These are phyloP conservation scores for Pholiota molesta DNA, from an alignment of 768 basidiomycete genomes.

Conservation along the genomic window DNA sequence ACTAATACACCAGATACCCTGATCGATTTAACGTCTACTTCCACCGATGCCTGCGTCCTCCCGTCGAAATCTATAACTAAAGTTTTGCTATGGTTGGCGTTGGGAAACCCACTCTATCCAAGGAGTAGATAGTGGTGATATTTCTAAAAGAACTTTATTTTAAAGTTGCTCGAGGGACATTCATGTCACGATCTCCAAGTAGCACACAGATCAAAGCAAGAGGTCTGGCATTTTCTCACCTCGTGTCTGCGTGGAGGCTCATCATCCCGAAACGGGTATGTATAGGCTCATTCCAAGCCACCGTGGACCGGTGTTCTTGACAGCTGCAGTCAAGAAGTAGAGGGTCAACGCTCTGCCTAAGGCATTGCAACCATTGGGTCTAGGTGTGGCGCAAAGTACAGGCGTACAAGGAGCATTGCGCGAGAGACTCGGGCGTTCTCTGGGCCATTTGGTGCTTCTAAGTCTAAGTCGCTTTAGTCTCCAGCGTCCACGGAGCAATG, in stretches of 20 bases:
- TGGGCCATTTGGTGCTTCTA: background rate
- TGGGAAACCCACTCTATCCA: background rate
- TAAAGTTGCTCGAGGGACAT: background rate
- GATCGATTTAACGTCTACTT: background rate
- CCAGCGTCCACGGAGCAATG: background rate
- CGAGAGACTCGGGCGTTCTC: constrained; percentile 1
- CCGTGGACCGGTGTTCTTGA: background rate
- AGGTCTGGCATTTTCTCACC: background rate
- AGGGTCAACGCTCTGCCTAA: background rate
- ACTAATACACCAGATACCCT: background rate
- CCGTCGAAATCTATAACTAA: background rate
- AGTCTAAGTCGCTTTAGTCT: background rate
- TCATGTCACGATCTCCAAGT: background rate
- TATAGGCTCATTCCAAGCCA: background rate
- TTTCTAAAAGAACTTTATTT: background rate
- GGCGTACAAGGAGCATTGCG: background rate
- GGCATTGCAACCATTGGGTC: background rate
- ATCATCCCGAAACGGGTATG: background rate
- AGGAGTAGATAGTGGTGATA: background rate
- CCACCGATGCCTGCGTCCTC: background rate
- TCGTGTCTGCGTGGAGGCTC: background rate
- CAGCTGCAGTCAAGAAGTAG: background rate
- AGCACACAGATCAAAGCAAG: background rate
- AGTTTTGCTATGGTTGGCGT: background rate
- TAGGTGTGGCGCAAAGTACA: background rate